These are phyloP conservation scores for Salvia hispanica DNA, from an alignment of 257 asterid genomes.

Conservation along the genomic window DNA sequence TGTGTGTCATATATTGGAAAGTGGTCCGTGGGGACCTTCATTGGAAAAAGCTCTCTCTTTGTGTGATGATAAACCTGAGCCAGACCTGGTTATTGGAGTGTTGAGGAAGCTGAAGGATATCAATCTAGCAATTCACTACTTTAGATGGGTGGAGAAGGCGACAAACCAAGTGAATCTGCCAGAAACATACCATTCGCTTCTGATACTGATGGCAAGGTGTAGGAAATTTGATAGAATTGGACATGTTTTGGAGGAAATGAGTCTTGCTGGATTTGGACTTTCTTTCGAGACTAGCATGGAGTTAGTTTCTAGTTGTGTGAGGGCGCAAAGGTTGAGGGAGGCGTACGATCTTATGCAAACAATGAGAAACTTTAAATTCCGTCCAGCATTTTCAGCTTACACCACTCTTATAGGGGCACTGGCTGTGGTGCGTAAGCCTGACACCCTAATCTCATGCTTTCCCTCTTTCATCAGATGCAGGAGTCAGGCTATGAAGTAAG, in stretches of 20 bases:
- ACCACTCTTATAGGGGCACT: constrained; percentile 89
- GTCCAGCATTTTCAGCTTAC: constrained; percentile 93
- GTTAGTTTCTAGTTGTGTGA: constrained; percentile 58
- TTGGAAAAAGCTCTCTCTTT: constrained; percentile 63
- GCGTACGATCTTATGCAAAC: constrained; percentile 75
- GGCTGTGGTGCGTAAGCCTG: constrained; percentile 49
- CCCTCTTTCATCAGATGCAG: constrained; percentile 85
- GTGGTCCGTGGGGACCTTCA: constrained; percentile 74
- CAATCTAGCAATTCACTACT: constrained; percentile 57
- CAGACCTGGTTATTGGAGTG: constrained; percentile 72
- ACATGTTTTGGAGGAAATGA: constrained; percentile 81
- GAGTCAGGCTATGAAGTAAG: constrained; percentile 90
- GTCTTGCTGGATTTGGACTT: constrained; percentile 78
- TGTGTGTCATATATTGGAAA: constrained; percentile 61
- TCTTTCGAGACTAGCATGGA: constrained; percentile 60
- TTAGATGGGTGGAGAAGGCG: constrained; percentile 78
- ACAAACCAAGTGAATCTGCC: constrained; percentile 57
- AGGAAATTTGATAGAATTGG: constrained; percentile 53
- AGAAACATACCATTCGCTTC: constrained; percentile 75
- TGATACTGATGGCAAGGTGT: constrained; percentile 66
- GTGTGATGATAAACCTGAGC: constrained; percentile 47
- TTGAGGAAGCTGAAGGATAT: constrained; percentile 76
- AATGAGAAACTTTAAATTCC: constrained; percentile 77
- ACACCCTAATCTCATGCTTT: constrained; percentile 77
- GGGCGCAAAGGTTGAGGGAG: constrained; percentile 53